Base-by-base conservation (phyloP, 257 asterid species). In the Fraxinus anomala region DNA sequence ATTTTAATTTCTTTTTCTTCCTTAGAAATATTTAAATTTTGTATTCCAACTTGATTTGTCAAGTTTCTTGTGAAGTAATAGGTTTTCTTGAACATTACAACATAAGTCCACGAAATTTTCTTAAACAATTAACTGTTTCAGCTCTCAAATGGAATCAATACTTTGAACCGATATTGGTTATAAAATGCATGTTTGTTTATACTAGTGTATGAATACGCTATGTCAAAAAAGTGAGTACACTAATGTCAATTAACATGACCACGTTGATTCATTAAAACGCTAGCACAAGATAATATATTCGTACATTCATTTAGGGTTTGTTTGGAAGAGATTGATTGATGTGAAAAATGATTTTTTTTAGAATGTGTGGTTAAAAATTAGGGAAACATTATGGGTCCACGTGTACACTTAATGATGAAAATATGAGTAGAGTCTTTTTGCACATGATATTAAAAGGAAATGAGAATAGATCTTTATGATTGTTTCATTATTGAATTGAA, bases 11-110 rank as follows among this genome's bases (percentile, higher is more conserved):
- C 1, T 7, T 59, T 59, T 59, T 23, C 67, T 21, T 59, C 67
- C 9, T 59, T n/a, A 59, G 3, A 21, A n/a, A 2, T 59, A 59
- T 19, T 23, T 21, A 59, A 59, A n/a, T 59, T 59, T 23, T 59
- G 2, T 23, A 21, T 21, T 9, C 30, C 13, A 59, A 30, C 67
- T 2, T 59, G 31, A 9, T n/a, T n/a, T 59, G 30, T 59, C 3
- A 56, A 56, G 66, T 56, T 56, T 56, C 66, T 56, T 56, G 66
- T 56, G 67, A n/a, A 59, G 67, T 59, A 59, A 23, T 21, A 56
- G 11, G 12, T 59, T 59, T 59, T 59, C 31, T 21, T 59, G 67
- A 59, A 21, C 6, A 21, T 8, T 23, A 59, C 24, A 23, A 59
- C 67, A 59, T 2, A n/a, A 8, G 67, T 59, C 24, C 66, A 56